phyloP scores from a whole-genome alignment of 805 yeast genomes.

The Cephaloascus albidus region DNA sequence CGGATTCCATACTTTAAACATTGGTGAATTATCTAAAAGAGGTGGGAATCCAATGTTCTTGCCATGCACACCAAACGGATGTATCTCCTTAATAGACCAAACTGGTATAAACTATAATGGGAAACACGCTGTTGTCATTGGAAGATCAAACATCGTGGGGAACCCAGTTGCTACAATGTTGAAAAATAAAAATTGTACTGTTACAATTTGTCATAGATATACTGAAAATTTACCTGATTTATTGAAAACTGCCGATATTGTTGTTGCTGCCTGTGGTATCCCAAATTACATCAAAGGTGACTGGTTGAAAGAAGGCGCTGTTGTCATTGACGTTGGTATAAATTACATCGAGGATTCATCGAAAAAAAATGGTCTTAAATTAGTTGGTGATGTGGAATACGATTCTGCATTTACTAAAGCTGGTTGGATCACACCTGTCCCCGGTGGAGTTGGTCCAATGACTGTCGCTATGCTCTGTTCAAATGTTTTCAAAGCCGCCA shows the following conservation, averaged over 20 bases:
- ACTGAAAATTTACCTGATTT: slow-evolving; percentile 49
- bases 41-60: slow-evolving; percentile 76
- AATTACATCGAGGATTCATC: slow-evolving; percentile 73
- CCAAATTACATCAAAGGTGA: slow-evolving; percentile 81
- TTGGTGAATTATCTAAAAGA: slow-evolving; percentile 84
- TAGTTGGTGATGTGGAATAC: slow-evolving; percentile 95
- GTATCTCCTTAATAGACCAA: slow-evolving; percentile 68
- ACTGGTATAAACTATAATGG: slow-evolving; percentile 66
- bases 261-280: slow-evolving; percentile 86
- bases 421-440: slow-evolving; percentile 83
- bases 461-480: slow-evolving; percentile 92
- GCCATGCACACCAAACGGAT: slow-evolving; percentile 96
- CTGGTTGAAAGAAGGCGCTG: slow-evolving; percentile 77
- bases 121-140: slow-evolving; percentile 81
- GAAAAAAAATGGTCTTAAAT: slow-evolving; percentile 67
- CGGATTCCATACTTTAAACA: slow-evolving; percentile 83
- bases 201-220: slow-evolving; percentile 75
- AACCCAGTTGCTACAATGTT: slow-evolving; percentile 83
- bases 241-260: slow-evolving; percentile 70
- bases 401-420: slow-evolving; percentile 56
- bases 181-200: slow-evolving; percentile 76
- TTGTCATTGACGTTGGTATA: slow-evolving; percentile 92
- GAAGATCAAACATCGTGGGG: slow-evolving; percentile 95
- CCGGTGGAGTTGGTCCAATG: slow-evolving; percentile 99
- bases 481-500: slow-evolving; percentile 77